Base-by-base conservation (phyloP, 495 filamentous ascomycete genomes). In the Saxophila tyrrhenica region DNA sequence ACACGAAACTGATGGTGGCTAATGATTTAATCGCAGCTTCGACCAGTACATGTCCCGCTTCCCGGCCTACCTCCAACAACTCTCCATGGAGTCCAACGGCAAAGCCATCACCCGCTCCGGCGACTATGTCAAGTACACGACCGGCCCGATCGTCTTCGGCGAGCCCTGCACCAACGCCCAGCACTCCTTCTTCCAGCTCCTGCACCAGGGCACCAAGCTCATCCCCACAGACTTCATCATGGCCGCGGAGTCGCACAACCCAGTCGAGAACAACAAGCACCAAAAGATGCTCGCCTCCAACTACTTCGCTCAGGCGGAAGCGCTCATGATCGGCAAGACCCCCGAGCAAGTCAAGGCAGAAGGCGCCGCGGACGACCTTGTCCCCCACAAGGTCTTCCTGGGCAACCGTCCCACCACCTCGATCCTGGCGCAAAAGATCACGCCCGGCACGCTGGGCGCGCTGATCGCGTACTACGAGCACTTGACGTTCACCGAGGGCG, bases 41-140 rank as follows among this genome's bases (percentile, higher is more conserved):
- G 92, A 98, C 73, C 92, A 98, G 73, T 98, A 98, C 73, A 82
- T 98, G 63, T 87, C 94, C 78, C 87, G 92, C 52, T 97, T 98
- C 85, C 89, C 92, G 16, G 92, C 92, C 57, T 98, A 98, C 74
- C 86, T 98, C 25, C 92, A 98, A 73, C 92, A 98, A 71, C 78
- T 98, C 46, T 97, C 89, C 59, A 98, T 98, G 92, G 92, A 98
- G 75, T 97, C 94, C 63, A 98, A 98, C 72, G 92, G 92, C 63
- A 98, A 98, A 78, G 86, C 88, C 52, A 87, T 97, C 69, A 95
- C 92, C 56, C 88, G 91, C 48, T 81, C 80, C 56, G 89, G 89
- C 56, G 78, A 89, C 42, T 86, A 94, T 47, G 89, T 95, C 67
- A 94, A 95, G 70, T 97, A 97, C 76, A 95, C 90, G 49, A 98